Percentiles rank a stretch among this genome's conserved stretches.
phyloP scores from a whole-genome alignment of 139 green algal species.

The Gonium pectorale region DNA sequence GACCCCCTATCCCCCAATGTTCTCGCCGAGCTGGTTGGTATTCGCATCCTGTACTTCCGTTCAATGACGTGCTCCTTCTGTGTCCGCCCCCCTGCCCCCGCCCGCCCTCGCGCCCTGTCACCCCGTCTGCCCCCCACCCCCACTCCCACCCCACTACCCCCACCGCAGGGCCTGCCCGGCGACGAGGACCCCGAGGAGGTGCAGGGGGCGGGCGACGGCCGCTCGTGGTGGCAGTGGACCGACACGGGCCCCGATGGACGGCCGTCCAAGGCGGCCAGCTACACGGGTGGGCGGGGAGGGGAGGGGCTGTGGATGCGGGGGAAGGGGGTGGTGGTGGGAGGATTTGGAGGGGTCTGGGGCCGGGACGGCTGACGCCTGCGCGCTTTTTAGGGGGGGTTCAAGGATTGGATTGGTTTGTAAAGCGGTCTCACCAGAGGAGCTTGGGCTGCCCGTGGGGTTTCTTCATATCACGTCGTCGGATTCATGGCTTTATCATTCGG shows the following conservation, averaged over 20 bases:
- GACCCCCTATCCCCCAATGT: too few relatives aligned
- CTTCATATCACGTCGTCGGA: background rate
- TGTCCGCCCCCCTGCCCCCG: too few relatives aligned
- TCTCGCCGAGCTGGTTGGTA: too few relatives aligned
- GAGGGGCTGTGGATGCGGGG: background rate
- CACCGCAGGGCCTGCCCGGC: background rate
- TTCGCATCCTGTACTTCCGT: too few relatives aligned
- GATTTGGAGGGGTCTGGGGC: too few relatives aligned
- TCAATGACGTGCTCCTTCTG: too few relatives aligned
- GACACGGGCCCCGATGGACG: conserved; percentile 47
- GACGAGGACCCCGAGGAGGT: conserved; percentile 11
- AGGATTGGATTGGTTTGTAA: background rate
- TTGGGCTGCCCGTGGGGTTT: background rate
- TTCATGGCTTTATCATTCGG: too few relatives aligned
- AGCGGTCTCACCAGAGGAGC: background rate
- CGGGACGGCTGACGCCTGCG: too few relatives aligned
- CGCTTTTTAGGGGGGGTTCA: too few relatives aligned
- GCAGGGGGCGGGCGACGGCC: conserved; percentile 12
- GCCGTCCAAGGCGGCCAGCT: conserved; percentile 59
- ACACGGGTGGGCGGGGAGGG: conserved; percentile 23
- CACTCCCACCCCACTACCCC: background rate
- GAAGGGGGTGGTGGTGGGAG: background rate
- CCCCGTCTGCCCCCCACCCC: background rate
- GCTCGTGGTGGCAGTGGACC: conserved; percentile 61
- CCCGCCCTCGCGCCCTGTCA: too few relatives aligned